Evolutionary conservation across 2,329 filamentous ascomycete species (phyloP), one percentile per base, ranked within the genome.

Genomic region (Aspergillus cejpii): DNA sequence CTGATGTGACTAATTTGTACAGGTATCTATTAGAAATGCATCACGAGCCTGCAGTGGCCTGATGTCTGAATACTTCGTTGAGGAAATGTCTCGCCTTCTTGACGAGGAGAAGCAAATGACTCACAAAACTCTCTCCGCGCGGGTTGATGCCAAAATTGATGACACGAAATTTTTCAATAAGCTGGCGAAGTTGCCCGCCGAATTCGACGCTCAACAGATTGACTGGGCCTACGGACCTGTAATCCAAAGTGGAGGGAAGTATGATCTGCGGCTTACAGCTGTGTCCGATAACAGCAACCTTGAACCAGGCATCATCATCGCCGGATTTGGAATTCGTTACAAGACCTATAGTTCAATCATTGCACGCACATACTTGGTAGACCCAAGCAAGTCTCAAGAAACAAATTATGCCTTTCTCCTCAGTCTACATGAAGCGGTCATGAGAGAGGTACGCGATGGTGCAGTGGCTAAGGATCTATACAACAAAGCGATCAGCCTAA

Each of bases 71-170:
- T 98, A 92, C 69, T 97, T 97, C 66, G 83, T 98, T 54, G 92
- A 98, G 63, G 90, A 96, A 66, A 97, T 98, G 90, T 95, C 91
- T 40, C 85, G 86, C 57, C 85, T 97, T 41, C 80, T 98, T 48
- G 92, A 98, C 62, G 85, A 90, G 55, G 94, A 97, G 67, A 96
- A 95, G 75, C 95, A 95, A 64, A 88, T 97, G 63, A 92, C 89
- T 52, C 92, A 98, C 69, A 87, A 84, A 53, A 77, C 78, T 2
- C 77, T 98, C 6, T 83, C 87, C n/a, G 82, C 87, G 59, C 92
- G 90, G 68, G 85, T 98, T 24, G 83, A 91, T 55, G 80, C 82
- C 60, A 96, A 96, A 71, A 83, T 98, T 45, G 91, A 97, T 58
- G 89, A 98, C 57, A 75, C 80, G 41, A 94, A 94, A 60, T 98